phyloP scores from a whole-genome alignment of 1,284 basidiomycete genomes.

The Ceratobasidium sp. region DNA sequence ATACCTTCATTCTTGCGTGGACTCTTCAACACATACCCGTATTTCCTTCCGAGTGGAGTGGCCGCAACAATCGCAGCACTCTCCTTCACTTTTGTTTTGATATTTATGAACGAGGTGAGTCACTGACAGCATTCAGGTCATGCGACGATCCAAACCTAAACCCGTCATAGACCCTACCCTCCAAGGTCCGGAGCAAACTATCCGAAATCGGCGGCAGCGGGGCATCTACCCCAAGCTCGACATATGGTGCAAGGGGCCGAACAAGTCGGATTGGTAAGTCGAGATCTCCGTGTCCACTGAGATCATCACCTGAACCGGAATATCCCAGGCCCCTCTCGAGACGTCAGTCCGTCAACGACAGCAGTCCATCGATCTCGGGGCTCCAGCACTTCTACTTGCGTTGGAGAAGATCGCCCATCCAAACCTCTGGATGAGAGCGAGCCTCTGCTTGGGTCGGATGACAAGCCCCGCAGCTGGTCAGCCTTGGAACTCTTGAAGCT shows the following conservation, averaged over 20 bases:
- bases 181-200: constrained; percentile 15
- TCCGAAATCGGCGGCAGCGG: background rate
- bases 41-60: constrained; percentile 64
- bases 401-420: constrained; percentile 7
- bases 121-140: too few species aligned
- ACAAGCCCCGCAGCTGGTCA: constrained; percentile 12
- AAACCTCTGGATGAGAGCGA: constrained; percentile 11
- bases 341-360: background rate
- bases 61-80: constrained; percentile 64
- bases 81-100: constrained; percentile 60
- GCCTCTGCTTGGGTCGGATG: constrained; percentile 3
- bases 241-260: constrained; percentile 26
- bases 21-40: constrained; percentile 42
- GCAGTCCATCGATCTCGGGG: background rate
- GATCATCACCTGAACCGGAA: background rate
- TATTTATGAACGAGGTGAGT: constrained; percentile 71
- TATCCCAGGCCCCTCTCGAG: background rate
- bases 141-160: constrained; percentile 3
- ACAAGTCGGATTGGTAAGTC: constrained; percentile 2
- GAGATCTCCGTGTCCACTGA: background rate
- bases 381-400: constrained; percentile 19
- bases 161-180: constrained; percentile 38
- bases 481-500: constrained; percentile 22
- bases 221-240: constrained; percentile 18
- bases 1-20: constrained; percentile 26